Conservation (phyloP, 208 protist genomes). For the Trypanosoma vivax region DNA sequence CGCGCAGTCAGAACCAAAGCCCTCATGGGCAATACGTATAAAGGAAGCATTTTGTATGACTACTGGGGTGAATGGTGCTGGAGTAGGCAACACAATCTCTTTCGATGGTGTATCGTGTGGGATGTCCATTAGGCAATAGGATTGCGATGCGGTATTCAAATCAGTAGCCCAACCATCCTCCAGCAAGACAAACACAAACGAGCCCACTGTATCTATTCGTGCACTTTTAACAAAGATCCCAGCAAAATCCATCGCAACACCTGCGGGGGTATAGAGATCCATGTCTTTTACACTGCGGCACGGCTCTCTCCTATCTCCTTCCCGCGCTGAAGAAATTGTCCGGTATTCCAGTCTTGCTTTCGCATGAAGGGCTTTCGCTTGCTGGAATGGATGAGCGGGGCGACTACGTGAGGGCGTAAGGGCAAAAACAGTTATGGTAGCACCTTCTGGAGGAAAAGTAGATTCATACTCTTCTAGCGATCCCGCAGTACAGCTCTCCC, state of each 20-base stretch:
- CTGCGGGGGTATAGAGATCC: conserved; percentile 12
- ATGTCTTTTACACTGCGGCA: background rate
- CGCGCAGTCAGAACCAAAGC: conserved; percentile 56
- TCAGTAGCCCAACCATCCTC: conserved; percentile 9
- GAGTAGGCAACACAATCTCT: conserved; percentile 29
- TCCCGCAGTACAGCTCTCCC: conserved; percentile 10
- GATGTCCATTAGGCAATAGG: conserved; percentile 54
- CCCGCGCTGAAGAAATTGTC: conserved; percentile 2
- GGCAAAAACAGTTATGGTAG: conserved; percentile 42
- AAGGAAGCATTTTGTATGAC: conserved; percentile 59
- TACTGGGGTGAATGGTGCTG: conserved; percentile 22
- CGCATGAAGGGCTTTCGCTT: conserved; percentile 62
- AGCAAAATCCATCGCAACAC: conserved; percentile 36
- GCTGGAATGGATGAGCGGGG: conserved; percentile 44
- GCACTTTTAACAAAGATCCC: conserved; percentile 41
- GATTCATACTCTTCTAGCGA: conserved; percentile 4
- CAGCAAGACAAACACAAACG: conserved; percentile 31
- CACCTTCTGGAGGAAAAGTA: conserved; percentile 43
- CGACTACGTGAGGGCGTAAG: conserved; percentile 50
- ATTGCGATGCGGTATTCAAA: conserved; percentile 13
- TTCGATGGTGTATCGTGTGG: conserved; percentile 31
- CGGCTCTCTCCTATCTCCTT: background rate
- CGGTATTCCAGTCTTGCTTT: conserved; percentile 42
- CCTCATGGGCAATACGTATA: conserved; percentile 34
- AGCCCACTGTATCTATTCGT: conserved; percentile 22